These are phyloP conservation scores for Nakazawaea ishiwadae DNA, from an alignment of 805 yeast species.

Conservation along the genomic window DNA sequence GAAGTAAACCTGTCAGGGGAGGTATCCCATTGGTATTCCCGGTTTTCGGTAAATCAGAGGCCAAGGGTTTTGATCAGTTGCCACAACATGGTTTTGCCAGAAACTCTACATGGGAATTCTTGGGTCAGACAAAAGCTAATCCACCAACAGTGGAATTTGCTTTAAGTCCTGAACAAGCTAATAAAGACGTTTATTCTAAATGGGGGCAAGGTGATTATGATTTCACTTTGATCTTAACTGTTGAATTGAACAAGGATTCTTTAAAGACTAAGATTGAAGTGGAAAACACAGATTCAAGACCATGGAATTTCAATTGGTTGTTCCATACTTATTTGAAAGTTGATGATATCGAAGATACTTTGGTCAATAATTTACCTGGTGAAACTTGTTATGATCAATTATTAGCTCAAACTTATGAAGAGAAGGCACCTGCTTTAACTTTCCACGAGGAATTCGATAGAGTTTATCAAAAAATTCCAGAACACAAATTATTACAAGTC, in stretches of 20 bases:
- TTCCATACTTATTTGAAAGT: constrained; percentile 86
- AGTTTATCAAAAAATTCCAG: constrained; percentile 63
- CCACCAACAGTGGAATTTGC: constrained; percentile 89
- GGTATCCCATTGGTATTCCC: constrained; percentile 98
- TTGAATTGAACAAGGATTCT: constrained; percentile 52
- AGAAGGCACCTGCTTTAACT: constrained; percentile 69
- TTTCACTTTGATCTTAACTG: constrained; percentile 71
- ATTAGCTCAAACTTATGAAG: constrained; percentile 53
- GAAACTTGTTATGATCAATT: constrained; percentile 74
- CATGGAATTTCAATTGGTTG: constrained; percentile 87
- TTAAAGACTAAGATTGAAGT: constrained; percentile 73
- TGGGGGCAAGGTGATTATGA: constrained; percentile 59
- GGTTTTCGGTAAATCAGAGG: constrained; percentile 69
- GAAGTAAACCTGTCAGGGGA: constrained; percentile 92
- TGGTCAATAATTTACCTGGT: constrained; percentile 76
- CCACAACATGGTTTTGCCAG: constrained; percentile 98
- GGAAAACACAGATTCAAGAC: constrained; percentile 57
- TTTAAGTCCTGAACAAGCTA: constrained; percentile 78
- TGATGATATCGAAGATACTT: constrained; percentile 70
- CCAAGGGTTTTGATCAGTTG: constrained; percentile 56
- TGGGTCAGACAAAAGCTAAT: constrained; percentile 71
- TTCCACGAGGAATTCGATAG: constrained; percentile 82
- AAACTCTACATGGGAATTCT: constrained; percentile 85
- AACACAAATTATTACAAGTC: constrained; percentile 56
- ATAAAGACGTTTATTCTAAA: constrained; percentile 48